These are phyloP conservation scores for Buxus sempervirens DNA, from an alignment of 164 flowering plant genomes.

Conservation along the genomic window DNA sequence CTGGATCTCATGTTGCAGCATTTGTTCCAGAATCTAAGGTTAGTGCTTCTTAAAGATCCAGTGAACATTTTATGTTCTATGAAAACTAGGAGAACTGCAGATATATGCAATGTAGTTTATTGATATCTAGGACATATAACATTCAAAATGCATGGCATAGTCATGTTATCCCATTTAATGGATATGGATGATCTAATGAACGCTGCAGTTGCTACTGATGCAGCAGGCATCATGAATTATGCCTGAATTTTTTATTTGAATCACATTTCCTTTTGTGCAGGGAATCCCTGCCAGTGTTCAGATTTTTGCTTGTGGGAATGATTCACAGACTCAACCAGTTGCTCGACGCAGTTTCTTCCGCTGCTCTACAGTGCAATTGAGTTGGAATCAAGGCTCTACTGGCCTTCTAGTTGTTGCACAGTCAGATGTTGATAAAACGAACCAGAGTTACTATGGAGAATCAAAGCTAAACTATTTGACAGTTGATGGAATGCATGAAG, in stretches of 20 bases:
- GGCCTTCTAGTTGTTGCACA: constrained; percentile 86
- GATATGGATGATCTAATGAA: background rate
- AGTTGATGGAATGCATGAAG: constrained; percentile 83
- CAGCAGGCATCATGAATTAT: background rate
- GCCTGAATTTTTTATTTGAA: background rate
- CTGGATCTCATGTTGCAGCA: constrained; percentile 83
- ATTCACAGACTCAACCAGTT: constrained; percentile 64
- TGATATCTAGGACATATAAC: background rate
- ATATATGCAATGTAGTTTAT: background rate
- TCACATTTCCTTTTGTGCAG: constrained; percentile 32
- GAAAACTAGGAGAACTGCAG: background rate
- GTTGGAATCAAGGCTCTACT: constrained; percentile 85
- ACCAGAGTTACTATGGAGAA: constrained; percentile 99
- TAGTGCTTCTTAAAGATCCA: constrained; percentile 1
- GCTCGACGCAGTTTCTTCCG: constrained; percentile 93
- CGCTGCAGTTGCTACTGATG: background rate
- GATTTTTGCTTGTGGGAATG: constrained; percentile 67
- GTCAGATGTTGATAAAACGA: constrained; percentile 96
- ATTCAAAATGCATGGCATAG: background rate
- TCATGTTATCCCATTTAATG: background rate
- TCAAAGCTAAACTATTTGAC: constrained; percentile 91
- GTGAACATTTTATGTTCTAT: background rate
- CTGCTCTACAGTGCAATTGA: constrained; percentile 78
- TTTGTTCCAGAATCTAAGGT: constrained; percentile 96
- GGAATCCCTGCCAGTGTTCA: constrained; percentile 96